Evolutionary conservation across 441 rosid species (phyloP).

Genomic region (Mallotus japonicus): DNA sequence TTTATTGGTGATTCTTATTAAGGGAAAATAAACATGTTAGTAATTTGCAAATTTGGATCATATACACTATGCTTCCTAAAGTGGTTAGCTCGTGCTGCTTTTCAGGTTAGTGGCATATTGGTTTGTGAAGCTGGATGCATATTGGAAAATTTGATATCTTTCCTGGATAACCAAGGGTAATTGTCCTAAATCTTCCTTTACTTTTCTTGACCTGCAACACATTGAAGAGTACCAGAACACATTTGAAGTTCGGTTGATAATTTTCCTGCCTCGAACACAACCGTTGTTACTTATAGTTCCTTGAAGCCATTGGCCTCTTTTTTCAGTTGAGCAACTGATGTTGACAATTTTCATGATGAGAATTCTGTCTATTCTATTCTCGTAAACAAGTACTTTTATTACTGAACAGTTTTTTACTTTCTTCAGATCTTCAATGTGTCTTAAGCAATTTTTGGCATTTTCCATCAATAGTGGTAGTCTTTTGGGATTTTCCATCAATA

Average conservation of each 20-base stretch:
- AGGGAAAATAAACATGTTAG: not conserved
- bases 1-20: not conserved
- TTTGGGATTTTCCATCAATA: not conserved
- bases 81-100: slow-evolving; percentile 22
- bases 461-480: too few species aligned
- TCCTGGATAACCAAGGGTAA: slow-evolving; percentile 82
- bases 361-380: not conserved
- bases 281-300: not conserved
- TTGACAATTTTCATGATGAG: not conserved
- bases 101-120: slow-evolving; percentile 84
- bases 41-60: not conserved
- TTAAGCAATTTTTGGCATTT: not conserved
- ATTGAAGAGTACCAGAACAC: not conserved
- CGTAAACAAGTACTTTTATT: not conserved
- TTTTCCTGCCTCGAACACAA: not conserved
- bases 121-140: slow-evolving; percentile 99
- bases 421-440: not conserved
- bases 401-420: not conserved
- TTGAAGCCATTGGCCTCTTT: not conserved
- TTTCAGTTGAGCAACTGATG: not conserved
- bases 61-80: slow-evolving; percentile 15
- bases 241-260: not conserved
- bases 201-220: slow-evolving; percentile 10
- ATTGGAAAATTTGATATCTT: slow-evolving; percentile 75
- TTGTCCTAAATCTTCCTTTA: slow-evolving; percentile 9